A percentile compares a stretch with the other conserved stretches of the same genome.
These are phyloP conservation scores for Vitis hybrid DNA, from an alignment of 177 flowering plant species.

Conservation along the genomic window DNA sequence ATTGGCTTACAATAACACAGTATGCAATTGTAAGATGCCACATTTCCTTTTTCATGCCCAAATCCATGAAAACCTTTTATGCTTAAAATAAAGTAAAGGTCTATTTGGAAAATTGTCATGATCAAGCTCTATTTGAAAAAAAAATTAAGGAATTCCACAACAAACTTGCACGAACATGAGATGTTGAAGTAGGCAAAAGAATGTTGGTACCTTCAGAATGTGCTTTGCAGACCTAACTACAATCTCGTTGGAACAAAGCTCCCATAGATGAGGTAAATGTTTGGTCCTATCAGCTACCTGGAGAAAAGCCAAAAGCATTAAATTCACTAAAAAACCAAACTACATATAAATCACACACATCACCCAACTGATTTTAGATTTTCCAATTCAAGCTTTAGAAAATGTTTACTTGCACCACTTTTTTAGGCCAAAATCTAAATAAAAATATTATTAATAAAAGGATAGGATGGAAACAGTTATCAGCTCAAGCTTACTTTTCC, in stretches of 20 bases:
- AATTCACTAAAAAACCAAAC: neutral
- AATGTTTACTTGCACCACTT: neutral
- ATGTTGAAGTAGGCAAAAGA: neutral
- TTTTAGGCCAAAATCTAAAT: neutral
- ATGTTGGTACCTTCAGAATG: constrained; percentile 67
- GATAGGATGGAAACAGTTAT: neutral
- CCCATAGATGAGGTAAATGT: constrained; percentile 90
- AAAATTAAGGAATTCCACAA: neutral
- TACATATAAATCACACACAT: too few species aligned
- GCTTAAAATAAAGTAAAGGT: too few species aligned
- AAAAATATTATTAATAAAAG: neutral
- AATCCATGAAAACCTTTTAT: too few species aligned
- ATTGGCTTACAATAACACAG: neutral
- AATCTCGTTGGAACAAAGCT: constrained; percentile 84
- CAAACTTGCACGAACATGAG: neutral
- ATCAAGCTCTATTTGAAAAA: neutral
- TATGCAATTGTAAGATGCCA: neutral
- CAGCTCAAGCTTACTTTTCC: constrained; percentile 64
- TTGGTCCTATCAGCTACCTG: constrained; percentile 89
- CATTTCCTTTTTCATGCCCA: neutral
- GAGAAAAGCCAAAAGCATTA: constrained; percentile 17
- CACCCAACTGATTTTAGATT: neutral
- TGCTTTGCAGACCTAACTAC: constrained; percentile 91
- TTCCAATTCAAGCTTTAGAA: neutral
- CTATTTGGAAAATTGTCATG: too few species aligned